Percentiles rank a stretch among this genome's conserved stretches.
Conservation (phyloP, 2,329 filamentous ascomycete species). For the Alternaria consortialis region DNA sequence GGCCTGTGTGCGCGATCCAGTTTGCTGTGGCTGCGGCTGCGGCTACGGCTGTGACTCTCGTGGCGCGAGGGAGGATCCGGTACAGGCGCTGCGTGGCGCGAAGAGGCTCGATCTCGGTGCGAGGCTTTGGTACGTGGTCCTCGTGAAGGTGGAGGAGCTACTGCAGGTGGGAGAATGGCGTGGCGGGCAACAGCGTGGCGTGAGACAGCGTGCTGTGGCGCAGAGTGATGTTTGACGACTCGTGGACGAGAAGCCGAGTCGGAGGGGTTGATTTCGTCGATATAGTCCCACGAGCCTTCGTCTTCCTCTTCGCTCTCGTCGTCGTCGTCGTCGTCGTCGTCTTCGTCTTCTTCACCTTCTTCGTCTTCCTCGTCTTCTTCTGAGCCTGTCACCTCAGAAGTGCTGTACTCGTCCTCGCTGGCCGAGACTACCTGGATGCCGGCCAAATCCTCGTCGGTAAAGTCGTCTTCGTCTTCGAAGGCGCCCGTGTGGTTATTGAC, state of each 20-base stretch:
- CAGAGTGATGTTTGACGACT: constrained; percentile 30
- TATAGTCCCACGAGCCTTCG: constrained; percentile 43
- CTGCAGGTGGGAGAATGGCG: constrained; percentile 38
- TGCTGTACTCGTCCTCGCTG: constrained; percentile 45
- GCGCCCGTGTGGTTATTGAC: constrained; percentile 51
- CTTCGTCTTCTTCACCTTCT: constrained; percentile 36
- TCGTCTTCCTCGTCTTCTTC: constrained; percentile 41
- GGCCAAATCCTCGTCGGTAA: constrained; percentile 43
- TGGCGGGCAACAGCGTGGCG: constrained; percentile 39
- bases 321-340: constrained; percentile 28
- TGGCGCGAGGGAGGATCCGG: constrained; percentile 46
- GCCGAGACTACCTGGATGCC: constrained; percentile 45
- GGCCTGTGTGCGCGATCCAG: constrained; percentile 41
- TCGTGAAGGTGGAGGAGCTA: constrained; percentile 47
- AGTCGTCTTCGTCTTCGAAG: constrained; percentile 40
- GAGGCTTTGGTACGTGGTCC: constrained; percentile 51
- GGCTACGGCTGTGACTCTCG: constrained; percentile 44
- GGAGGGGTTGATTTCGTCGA: constrained; percentile 58
- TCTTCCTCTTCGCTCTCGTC: constrained; percentile 41
- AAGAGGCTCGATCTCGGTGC: constrained; percentile 49
- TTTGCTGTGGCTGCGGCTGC: constrained; percentile 45
- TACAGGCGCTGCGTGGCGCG: constrained; percentile 46
- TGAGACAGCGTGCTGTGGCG: constrained; percentile 31
- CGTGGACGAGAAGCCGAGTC: constrained; percentile 59
- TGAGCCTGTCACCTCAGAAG: constrained; percentile 31